Evolutionary conservation across 306 rosid species (phyloP).

Genomic region (Boehmeria nivea): DNA sequence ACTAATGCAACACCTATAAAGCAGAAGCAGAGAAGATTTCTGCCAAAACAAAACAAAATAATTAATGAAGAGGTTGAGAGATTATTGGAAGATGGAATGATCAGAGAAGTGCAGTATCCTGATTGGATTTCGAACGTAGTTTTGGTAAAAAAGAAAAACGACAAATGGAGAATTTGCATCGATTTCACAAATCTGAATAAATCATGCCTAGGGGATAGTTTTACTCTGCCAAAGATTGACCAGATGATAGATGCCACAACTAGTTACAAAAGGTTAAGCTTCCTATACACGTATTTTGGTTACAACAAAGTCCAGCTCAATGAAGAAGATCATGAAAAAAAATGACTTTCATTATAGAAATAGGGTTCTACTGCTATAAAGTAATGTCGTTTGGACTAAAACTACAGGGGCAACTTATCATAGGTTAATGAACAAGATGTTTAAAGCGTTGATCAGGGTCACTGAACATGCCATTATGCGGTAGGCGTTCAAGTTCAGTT

Average conservation of each 20-base stretch:
- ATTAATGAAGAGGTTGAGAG: no score
- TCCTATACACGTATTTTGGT: not conserved
- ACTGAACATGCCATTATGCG: no score
- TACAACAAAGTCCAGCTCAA: not conserved
- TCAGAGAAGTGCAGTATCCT: not conserved
- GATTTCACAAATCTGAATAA: not conserved
- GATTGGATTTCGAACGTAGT: not conserved
- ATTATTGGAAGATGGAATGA: not conserved
- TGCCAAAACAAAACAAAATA: no score
- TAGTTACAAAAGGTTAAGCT: not conserved
- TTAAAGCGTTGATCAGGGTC: no score
- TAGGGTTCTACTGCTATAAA: not conserved
- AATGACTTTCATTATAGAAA: not conserved
- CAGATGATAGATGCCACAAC: not conserved
- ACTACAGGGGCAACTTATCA: no score
- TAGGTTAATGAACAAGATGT: no score
- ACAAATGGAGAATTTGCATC: not conserved
- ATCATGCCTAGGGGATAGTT: not conserved
- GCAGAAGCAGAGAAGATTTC: no score
- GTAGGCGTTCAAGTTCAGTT: no score
- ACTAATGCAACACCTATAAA: no score
- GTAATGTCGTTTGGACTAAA: no score
- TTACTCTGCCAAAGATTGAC: not conserved
- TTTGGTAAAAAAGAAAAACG: not conserved
- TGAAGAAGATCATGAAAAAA: not conserved